Conservation (phyloP, 352 stramenopile genomes). For the Detonula confervacea region DNA sequence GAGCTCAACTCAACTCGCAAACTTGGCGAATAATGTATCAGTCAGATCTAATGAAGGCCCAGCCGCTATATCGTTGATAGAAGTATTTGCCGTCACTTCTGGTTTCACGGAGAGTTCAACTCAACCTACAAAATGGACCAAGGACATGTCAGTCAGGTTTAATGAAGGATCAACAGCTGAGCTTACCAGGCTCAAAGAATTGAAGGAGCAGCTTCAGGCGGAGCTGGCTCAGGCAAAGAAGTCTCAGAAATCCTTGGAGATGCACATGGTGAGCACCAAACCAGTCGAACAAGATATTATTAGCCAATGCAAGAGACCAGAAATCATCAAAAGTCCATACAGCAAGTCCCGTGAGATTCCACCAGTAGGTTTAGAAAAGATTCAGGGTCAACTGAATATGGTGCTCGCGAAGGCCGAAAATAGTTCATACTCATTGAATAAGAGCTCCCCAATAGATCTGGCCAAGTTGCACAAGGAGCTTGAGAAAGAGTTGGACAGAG, state of each 20-base stretch:
- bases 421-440: constrained; percentile 1
- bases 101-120: too few relatives aligned
- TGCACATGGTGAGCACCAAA: background rate
- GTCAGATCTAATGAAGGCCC: too few relatives aligned
- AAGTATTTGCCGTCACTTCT: too few relatives aligned
- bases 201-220: constrained; percentile 11
- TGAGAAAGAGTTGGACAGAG: constrained; percentile 16
- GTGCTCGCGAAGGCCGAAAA: background rate
- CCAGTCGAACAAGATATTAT: background rate
- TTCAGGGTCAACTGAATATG: constrained; percentile 20
- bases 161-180: too few relatives aligned
- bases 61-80: too few relatives aligned
- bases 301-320: background rate
- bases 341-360: constrained; percentile 1
- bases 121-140: too few relatives aligned
- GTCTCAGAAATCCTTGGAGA: background rate
- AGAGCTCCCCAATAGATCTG: background rate
- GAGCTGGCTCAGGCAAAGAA: background rate
- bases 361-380: constrained; percentile 17
- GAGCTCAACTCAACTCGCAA: too few relatives aligned
- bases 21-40: too few relatives aligned
- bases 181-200: constrained; percentile 1
- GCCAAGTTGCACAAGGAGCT: constrained; percentile 23
- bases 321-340: constrained; percentile 15
- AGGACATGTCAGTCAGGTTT: too few relatives aligned